Conservation (phyloP, 768 basidiomycete species). For the Hemileccinum impolitum region DNA sequence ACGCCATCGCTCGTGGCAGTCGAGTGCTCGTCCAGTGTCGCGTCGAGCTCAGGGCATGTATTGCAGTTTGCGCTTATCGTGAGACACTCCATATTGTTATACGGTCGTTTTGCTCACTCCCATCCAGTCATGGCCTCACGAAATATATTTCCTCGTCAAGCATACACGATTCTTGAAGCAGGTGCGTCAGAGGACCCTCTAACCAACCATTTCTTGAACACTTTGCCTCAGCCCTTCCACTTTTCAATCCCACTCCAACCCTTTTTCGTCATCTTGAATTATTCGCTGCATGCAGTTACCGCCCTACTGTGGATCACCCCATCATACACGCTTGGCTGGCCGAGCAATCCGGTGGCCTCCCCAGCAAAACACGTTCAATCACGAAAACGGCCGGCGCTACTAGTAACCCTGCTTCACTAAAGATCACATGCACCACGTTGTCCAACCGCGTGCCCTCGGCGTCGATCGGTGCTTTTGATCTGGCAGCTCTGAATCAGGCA, state of each 20-base stretch:
- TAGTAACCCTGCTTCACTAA: constrained; percentile 9
- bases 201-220: neutral
- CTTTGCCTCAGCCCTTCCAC: constrained; percentile 41
- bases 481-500: constrained; percentile 23
- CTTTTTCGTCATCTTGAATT: constrained; percentile 48
- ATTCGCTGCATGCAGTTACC: constrained; percentile 40
- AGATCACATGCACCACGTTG: constrained; percentile 8
- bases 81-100: constrained; percentile 16
- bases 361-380: constrained; percentile 12
- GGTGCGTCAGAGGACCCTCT: constrained; percentile 29
- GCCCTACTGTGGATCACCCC: constrained; percentile 40
- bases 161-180: constrained; percentile 39
- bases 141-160: constrained; percentile 37
- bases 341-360: constrained; percentile 23
- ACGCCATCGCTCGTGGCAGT: constrained; percentile 39
- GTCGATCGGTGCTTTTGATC: constrained; percentile 21
- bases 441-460: constrained; percentile 4
- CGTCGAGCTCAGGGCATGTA: constrained; percentile 53
- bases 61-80: constrained; percentile 53
- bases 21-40: constrained; percentile 53
- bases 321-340: constrained; percentile 38
- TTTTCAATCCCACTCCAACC: constrained; percentile 47
- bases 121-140: constrained; percentile 46
- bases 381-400: constrained; percentile 2
- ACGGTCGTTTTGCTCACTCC: constrained; percentile 2